Conservation (phyloP, 176 grass and related monocot species). For the Triticum timopheevii region DNA sequence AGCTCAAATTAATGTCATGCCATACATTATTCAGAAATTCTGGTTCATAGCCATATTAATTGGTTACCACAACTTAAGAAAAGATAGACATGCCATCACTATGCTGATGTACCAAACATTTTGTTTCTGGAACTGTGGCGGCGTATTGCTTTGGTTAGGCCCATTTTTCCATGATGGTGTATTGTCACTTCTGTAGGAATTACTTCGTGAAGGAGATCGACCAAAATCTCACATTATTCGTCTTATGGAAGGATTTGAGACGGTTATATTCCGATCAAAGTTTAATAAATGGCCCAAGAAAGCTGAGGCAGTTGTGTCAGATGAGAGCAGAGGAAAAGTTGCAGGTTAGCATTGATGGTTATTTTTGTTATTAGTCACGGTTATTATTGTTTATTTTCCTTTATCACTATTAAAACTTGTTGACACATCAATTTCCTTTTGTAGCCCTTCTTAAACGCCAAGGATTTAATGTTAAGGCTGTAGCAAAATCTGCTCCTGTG, state of each 20-base stretch:
- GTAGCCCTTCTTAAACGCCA: slow-evolving; percentile 91
- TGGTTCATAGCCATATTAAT: neutral
- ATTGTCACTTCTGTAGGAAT: slow-evolving; percentile 59
- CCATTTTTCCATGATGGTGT: neutral
- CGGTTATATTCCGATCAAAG: slow-evolving; percentile 76
- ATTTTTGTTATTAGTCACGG: neutral
- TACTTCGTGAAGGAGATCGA: slow-evolving; percentile 55
- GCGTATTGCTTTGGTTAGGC: slow-evolving; percentile 6
- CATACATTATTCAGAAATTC: neutral
- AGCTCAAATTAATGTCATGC: slow-evolving; percentile 6
- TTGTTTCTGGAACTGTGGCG: slow-evolving; percentile 8
- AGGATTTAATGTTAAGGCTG: slow-evolving; percentile 86
- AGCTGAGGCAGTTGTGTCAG: slow-evolving; percentile 86
- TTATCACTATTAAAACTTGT: neutral
- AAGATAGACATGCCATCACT: neutral
- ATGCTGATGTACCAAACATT: slow-evolving; percentile 1
- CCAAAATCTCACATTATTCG: slow-evolving; percentile 78
- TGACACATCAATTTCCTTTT: slow-evolving; percentile 27
- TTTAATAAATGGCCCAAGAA: slow-evolving; percentile 94
- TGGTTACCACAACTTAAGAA: neutral
- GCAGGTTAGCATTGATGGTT: slow-evolving; percentile 59
- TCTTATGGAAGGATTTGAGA: slow-evolving; percentile 98
- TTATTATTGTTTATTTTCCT: slow-evolving; percentile 16
- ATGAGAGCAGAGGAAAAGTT: slow-evolving; percentile 98
- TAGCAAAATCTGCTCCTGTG: slow-evolving; percentile 79